These are phyloP conservation scores for Rhodotorula toruloides DNA, from an alignment of 768 basidiomycete species.

Conservation along the genomic window DNA sequence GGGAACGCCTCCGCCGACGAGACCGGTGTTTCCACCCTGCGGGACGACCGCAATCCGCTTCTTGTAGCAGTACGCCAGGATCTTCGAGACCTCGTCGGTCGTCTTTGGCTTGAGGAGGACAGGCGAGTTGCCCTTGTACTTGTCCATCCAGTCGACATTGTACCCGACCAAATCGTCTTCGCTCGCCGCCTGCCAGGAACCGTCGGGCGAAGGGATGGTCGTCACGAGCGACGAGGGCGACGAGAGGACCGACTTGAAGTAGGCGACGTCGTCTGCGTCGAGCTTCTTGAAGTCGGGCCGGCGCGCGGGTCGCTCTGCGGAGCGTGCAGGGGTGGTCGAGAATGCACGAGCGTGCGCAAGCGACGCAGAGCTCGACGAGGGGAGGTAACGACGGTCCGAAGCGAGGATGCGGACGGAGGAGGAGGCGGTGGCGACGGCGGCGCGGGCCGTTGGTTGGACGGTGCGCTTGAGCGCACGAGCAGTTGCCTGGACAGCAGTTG, in stretches of 20 bases:
- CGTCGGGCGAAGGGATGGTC: conserved; percentile 40
- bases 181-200: conserved; percentile 36
- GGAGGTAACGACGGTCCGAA: background rate
- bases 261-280: conserved; percentile 44
- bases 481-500: background rate
- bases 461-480: conserved; percentile 12
- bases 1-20: conserved; percentile 89
- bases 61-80: conserved; percentile 79
- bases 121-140: conserved; percentile 76
- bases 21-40: conserved; percentile 96
- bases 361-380: background rate
- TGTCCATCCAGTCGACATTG: conserved; percentile 71
- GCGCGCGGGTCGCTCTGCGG: conserved; percentile 7
- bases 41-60: conserved; percentile 83
- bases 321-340: background rate
- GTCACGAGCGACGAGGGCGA: conserved; percentile 46
- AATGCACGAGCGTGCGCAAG: no score
- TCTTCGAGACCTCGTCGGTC: conserved; percentile 77
- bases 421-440: background rate
- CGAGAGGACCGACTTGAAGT: conserved; percentile 45
- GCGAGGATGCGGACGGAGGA: background rate
- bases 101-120: conserved; percentile 85
- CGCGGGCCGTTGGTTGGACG: background rate
- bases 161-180: conserved; percentile 62
- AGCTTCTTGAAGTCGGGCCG: conserved; percentile 40